Evolutionary conservation across 169 alveolate genomes (phyloP).

Genomic region (Neospora caninum): DNA sequence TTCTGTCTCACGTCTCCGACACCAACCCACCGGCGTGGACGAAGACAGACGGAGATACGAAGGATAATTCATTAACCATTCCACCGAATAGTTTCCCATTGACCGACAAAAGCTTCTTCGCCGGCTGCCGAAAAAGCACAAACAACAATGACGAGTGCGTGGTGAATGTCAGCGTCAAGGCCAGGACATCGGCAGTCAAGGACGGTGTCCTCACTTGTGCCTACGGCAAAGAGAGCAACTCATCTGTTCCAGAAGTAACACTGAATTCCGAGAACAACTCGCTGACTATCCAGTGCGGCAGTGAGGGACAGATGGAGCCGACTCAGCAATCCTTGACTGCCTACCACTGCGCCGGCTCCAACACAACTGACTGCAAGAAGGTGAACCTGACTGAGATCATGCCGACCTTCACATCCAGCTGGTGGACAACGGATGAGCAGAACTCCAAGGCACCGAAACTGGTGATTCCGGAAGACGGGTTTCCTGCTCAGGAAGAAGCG

Average conservation of each 20-base stretch:
- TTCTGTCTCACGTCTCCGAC: no score
- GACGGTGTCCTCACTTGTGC: neutral
- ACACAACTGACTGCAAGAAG: neutral
- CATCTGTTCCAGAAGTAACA: neutral
- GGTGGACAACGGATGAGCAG: neutral
- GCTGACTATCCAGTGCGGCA: neutral
- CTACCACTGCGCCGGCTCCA: neutral
- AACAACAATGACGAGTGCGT: neutral
- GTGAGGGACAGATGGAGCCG: neutral
- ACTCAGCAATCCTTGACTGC: no score
- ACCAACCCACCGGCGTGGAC: no score
- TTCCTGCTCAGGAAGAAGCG: neutral
- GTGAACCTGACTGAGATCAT: neutral
- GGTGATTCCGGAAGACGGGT: neutral
- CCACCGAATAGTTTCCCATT: neutral
- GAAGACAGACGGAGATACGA: no score
- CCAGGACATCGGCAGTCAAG: neutral
- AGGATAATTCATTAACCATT: neutral
- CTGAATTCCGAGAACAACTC: neutral
- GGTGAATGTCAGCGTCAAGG: neutral
- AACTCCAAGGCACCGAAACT: neutral
- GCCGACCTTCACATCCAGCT: neutral
- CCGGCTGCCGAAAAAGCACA: neutral
- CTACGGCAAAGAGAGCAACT: neutral
- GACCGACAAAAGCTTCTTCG: neutral